Base-by-base conservation (phyloP, 305 asterid species). In the Andrographis paniculata region DNA sequence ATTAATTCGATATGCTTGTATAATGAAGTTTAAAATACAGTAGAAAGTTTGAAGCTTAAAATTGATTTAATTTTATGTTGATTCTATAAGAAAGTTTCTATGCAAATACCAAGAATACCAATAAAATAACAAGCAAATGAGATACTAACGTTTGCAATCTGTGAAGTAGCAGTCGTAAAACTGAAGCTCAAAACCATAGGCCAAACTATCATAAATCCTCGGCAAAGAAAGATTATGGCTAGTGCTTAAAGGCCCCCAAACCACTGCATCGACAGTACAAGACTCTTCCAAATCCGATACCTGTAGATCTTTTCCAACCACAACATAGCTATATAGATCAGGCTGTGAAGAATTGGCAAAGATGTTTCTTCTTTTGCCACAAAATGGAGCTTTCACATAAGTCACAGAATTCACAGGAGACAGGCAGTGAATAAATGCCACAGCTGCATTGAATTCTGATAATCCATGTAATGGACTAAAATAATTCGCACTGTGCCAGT, bases 111-210 rank as follows among this genome's bases (percentile, higher is more conserved):
- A 27, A 27, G 52, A 48, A 28, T 47, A 12, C 12, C 58, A 57
- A 17, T 30, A 27, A 41, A 33, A 47, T 12, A 57, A 52, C 0
- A 9, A 10, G 56, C 70, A 61, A 15, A 50, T 19, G 28, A 59
- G 38, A 52, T 76, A 5, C 9, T 10, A 66, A 50, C 1, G 18
- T 22, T 71, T 73, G 53, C 47, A 17, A 8, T 14, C 45, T 14
- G 18, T 35, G 16, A 38, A 45, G n/a, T n/a, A n/a, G n/a, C n/a
- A n/a, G n/a, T n/a, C n/a, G n/a, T n/a, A n/a, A n/a, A n/a, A n/a
- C n/a, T n/a, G n/a, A n/a, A 27, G 33, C 33, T 27, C 10, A 10
- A 27, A 27, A 6, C 33, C 33, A 27, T 10, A 10, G 6, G 33
- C 33, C 33, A 27, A 27, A 27, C 33, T 10, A 27, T 27, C 33